Percentiles rank a stretch among this genome's conserved stretches.
Evolutionary conservation across 768 basidiomycete species (phyloP).

Genomic region (Hysterangium stoloniferum): DNA sequence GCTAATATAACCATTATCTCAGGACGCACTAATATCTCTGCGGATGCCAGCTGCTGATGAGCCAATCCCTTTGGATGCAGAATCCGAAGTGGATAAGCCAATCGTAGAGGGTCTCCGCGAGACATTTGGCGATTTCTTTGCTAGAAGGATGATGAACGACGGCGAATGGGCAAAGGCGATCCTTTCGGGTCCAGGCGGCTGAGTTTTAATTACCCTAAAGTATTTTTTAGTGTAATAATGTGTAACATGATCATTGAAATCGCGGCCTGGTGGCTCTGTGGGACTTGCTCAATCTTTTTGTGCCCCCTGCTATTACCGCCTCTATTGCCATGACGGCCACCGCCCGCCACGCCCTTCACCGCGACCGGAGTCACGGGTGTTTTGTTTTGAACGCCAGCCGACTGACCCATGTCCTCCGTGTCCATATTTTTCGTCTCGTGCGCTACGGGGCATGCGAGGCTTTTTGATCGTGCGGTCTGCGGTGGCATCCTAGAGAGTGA

Average conservation of each 20-base stretch:
- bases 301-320: constrained; percentile 24
- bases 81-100: constrained; percentile 39
- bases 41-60: constrained; percentile 45
- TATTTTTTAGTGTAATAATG: neutral
- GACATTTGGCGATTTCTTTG: constrained; percentile 56
- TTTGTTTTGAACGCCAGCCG: constrained; percentile 67
- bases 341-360: constrained; percentile 29
- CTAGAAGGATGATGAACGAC: constrained; percentile 46
- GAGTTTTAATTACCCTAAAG: neutral
- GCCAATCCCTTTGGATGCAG: constrained; percentile 47
- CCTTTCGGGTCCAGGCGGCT: constrained; percentile 21
- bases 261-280: constrained; percentile 15
- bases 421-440: constrained; percentile 75
- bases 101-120: constrained; percentile 42
- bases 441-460: constrained; percentile 43
- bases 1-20: neutral
- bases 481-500: constrained; percentile 87
- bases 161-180: constrained; percentile 59
- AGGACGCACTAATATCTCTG: constrained; percentile 60
- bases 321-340: constrained; percentile 21
- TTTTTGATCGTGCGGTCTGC: constrained; percentile 47
- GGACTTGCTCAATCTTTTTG: constrained; percentile 22
- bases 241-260: too few species aligned
- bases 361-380: constrained; percentile 57
- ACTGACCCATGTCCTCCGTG: constrained; percentile 48